A percentile compares a stretch with the other conserved stretches of the same genome.
Evolutionary conservation across 306 rosid species (phyloP).

Genomic region (Corylus americana): DNA sequence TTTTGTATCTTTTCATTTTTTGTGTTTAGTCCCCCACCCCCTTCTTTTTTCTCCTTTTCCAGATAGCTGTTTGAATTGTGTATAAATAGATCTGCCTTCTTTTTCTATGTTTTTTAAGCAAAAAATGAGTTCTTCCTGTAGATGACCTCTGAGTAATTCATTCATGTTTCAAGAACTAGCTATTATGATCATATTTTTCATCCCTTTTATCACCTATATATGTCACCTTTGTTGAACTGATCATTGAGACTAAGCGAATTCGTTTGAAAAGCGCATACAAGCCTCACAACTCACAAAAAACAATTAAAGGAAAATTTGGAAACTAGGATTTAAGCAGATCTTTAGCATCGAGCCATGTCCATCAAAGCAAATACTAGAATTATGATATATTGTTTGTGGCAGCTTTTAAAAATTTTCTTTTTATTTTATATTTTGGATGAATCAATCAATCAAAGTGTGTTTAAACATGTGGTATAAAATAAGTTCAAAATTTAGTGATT

Average conservation of each 20-base stretch:
- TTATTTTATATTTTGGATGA: background rate
- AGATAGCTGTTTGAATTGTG: background rate
- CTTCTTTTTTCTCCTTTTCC: background rate
- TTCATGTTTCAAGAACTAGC: background rate
- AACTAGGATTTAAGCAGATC: background rate
- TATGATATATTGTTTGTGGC: background rate
- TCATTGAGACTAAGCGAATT: background rate
- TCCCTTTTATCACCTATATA: background rate
- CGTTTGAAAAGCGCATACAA: background rate
- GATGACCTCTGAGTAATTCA: background rate
- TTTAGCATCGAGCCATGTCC: background rate
- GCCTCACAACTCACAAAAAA: background rate
- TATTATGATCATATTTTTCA: background rate
- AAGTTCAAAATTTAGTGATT: background rate
- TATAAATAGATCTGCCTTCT: background rate
- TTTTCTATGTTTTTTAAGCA: background rate
- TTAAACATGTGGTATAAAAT: background rate
- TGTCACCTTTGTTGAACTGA: background rate
- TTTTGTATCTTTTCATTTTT: background rate
- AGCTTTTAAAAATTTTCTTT: background rate
- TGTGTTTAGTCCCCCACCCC: background rate
- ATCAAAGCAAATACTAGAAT: background rate
- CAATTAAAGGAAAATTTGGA: background rate
- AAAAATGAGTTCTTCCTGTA: background rate
- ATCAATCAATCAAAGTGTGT: background rate